These are phyloP conservation scores for Podaxis mareebaensis DNA, from an alignment of 768 basidiomycete genomes.

Conservation along the genomic window DNA sequence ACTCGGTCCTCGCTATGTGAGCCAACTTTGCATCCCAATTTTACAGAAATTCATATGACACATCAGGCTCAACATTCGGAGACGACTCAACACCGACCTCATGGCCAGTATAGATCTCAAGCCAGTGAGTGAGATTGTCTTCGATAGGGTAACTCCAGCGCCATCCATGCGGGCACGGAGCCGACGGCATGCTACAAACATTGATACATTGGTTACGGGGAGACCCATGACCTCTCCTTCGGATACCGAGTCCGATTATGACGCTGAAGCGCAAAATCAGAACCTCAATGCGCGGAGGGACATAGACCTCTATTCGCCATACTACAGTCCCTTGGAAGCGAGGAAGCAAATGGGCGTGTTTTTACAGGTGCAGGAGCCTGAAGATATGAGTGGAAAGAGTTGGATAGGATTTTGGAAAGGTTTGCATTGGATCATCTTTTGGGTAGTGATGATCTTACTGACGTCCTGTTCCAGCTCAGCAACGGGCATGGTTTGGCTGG, in stretches of 20 bases:
- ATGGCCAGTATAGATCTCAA: not conserved
- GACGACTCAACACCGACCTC: not conserved
- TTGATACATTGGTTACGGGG: not conserved
- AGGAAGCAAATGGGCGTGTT: conserved; percentile 3
- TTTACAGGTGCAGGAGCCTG: not conserved
- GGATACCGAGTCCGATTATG: not conserved
- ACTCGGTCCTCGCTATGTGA: conserved; percentile 23
- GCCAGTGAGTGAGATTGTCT: not conserved
- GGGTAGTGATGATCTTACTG: not conserved
- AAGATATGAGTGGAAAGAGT: not conserved
- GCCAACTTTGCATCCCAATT: not conserved
- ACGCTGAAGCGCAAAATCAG: conserved; percentile 1
- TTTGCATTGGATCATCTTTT: not conserved
- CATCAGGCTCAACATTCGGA: conserved; percentile 1
- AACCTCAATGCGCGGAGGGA: not conserved
- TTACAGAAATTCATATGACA: not conserved
- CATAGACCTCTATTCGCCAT: not conserved
- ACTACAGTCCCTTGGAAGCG: conserved; percentile 8
- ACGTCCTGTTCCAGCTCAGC: not conserved
- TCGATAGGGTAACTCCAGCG: not conserved
- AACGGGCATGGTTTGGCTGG: not conserved
- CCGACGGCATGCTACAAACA: not conserved
- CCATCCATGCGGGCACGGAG: not conserved
- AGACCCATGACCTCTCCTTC: not conserved
- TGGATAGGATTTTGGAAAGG: not conserved